Percentiles rank a stretch among this genome's conserved stretches.
These are phyloP conservation scores for Syzygium syzygioides DNA, from an alignment of 441 rosid genomes.

Conservation along the genomic window DNA sequence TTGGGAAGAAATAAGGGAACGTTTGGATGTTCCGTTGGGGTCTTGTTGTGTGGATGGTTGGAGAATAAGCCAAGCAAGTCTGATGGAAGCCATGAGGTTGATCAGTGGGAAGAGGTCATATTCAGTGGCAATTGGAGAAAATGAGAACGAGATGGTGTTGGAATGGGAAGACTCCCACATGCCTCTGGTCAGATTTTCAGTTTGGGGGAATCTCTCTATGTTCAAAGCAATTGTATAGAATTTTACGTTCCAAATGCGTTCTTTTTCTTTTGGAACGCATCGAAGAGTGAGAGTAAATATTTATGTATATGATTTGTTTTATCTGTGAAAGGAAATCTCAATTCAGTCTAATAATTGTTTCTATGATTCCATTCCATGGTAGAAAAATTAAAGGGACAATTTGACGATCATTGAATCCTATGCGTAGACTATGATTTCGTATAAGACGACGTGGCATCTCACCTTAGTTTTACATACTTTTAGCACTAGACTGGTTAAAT, in stretches of 20 bases:
- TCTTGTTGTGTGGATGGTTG: conserved; percentile 13
- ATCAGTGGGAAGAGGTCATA: conserved; percentile 20
- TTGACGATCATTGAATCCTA: not conserved
- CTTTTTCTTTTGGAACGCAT: not conserved
- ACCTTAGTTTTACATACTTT: not conserved
- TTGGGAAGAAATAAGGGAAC: conserved; percentile 30
- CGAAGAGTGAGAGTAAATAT: not conserved
- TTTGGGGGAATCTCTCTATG: conserved; percentile 22
- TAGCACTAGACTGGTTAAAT: not conserved
- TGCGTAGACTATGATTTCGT: not conserved
- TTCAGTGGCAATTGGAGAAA: conserved; percentile 23
- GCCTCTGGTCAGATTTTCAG: conserved; percentile 29
- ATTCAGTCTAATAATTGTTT: not conserved
- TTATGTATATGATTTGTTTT: not conserved
- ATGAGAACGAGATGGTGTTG: conserved; percentile 32
- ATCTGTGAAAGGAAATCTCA: not conserved
- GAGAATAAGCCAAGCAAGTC: conserved; percentile 16
- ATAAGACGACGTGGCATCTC: not conserved
- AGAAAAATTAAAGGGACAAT: not conserved
- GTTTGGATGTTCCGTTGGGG: conserved; percentile 7
- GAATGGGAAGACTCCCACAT: conserved; percentile 30
- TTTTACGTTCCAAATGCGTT: not conserved
- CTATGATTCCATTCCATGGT: not conserved
- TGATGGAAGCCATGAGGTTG: conserved; percentile 34
- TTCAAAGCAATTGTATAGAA: not conserved